Evolutionary conservation across 768 basidiomycete species (phyloP), one percentile per base, ranked within the genome.

Genomic region (Lentinus brumalis): DNA sequence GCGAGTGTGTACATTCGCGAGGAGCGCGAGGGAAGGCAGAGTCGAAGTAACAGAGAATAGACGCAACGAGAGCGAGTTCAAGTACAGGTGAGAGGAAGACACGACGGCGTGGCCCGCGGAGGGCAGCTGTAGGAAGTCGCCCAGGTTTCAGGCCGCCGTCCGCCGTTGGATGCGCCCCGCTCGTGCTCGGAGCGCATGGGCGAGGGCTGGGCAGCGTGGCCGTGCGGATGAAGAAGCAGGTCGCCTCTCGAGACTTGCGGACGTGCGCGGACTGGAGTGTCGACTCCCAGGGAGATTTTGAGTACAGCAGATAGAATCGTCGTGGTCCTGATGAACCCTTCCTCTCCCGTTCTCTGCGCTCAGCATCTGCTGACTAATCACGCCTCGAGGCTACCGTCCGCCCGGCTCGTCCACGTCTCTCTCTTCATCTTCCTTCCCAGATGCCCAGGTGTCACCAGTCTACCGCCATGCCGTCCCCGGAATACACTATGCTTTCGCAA

Each of bases 1-100:
- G 71, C 5, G 69, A 70, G 8, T 66, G 47, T 1, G 72, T 54
- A 14, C 69, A 50, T 32, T 72, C n/a, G n/a, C n/a, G n/a, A n/a
- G n/a, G n/a, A n/a, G n/a, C 65, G 16, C 73, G 64, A 47, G 69
- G 53, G 51, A 65, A 62, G 21, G 64, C 61, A 16, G 69, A 68
- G 38, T 71, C 67, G 30, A 35, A 66, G 60, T 1, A 67, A 56
- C 42, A 71, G 70, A 4, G 65, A 56, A 53, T 68, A 16, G 38
- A 18, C 8, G 38, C 16, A 11, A n/a, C 38, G 16, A 12, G n/a
- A 14, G 16, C 11, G 46, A 5, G 38, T 12, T 16, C 15, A 11
- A 16, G 38, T 16, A 18, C n/a, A 35, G 29, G 11, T 35, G 16
- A 12, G n/a, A 11, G 31, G 50, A 4, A 21, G 60, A 49, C 21